phyloP scores from a whole-genome alignment of 1,284 basidiomycete species.

The Leccinum brunneo-olivaceum region DNA sequence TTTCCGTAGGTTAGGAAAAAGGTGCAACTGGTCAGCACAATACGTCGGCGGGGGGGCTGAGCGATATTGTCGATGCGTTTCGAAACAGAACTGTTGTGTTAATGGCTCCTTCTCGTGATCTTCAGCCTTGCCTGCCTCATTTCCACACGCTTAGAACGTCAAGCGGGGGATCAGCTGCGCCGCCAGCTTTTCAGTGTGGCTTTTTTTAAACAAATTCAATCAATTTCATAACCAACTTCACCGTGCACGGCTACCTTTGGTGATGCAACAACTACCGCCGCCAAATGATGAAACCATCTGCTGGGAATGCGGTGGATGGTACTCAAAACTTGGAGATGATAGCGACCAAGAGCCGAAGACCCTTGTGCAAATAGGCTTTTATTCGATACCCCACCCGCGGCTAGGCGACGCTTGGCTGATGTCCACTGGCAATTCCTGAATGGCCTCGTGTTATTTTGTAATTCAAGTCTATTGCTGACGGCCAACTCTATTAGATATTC shows the following conservation, averaged over 20 bases:
- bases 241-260: slow-evolving; percentile 16
- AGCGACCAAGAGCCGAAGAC: slow-evolving; percentile 16
- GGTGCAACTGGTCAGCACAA: slow-evolving; percentile 44
- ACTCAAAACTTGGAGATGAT: slow-evolving; percentile 6
- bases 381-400: slow-evolving; percentile 9
- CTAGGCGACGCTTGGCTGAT: slow-evolving; percentile 20
- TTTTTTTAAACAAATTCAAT: slow-evolving; percentile 8
- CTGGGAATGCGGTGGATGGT: slow-evolving; percentile 3
- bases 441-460: slow-evolving; percentile 20
- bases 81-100: slow-evolving; percentile 2
- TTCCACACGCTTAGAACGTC: slow-evolving; percentile 3
- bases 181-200: slow-evolving; percentile 8
- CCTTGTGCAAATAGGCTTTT: slow-evolving; percentile 9
- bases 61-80: background rate
- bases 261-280: slow-evolving; percentile 5
- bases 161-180: slow-evolving; percentile 12
- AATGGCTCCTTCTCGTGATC: slow-evolving; percentile 1
- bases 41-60: slow-evolving; percentile 42
- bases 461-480: slow-evolving; percentile 15
- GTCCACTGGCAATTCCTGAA: slow-evolving; percentile 6
- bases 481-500: slow-evolving; percentile 14
- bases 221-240: slow-evolving; percentile 9
- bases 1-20: slow-evolving; percentile 44
- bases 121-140: slow-evolving; percentile 4
- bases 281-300: slow-evolving; percentile 2